phyloP scores from a whole-genome alignment of 495 filamentous ascomycete genomes.

The Poronia punctata region DNA sequence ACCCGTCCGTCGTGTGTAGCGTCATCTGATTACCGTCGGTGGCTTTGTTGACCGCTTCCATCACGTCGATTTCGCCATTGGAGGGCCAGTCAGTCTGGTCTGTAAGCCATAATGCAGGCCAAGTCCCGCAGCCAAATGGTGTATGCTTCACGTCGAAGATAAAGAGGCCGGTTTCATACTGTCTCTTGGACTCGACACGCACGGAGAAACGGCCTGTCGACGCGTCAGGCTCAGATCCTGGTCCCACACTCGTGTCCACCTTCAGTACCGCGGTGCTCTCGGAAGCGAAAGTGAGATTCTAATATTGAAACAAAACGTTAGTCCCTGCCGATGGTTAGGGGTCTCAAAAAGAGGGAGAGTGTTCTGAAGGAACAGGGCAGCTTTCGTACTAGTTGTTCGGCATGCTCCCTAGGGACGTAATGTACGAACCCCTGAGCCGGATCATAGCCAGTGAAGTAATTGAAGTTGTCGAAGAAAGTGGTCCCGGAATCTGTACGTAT shows the following conservation, averaged over 20 bases:
- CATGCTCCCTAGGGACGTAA: conserved; percentile 28
- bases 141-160: conserved; percentile 55
- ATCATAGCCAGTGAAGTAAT: conserved; percentile 29
- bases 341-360: background rate
- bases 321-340: conserved; percentile 17
- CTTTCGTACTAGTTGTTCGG: conserved; percentile 19
- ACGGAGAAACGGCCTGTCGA: conserved; percentile 49
- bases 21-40: conserved; percentile 52
- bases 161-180: conserved; percentile 50
- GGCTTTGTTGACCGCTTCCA: conserved; percentile 59
- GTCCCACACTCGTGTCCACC: conserved; percentile 38
- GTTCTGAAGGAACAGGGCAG: background rate
- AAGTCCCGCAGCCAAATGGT: conserved; percentile 50
- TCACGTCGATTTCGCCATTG: conserved; percentile 68
- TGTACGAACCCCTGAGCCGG: conserved; percentile 37
- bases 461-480: conserved; percentile 52
- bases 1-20: conserved; percentile 57
- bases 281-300: conserved; percentile 51
- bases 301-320: conserved; percentile 36
- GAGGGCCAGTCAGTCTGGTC: conserved; percentile 55
- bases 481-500: conserved; percentile 29
- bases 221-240: conserved; percentile 20
- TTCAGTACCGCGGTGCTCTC: conserved; percentile 34
- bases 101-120: conserved; percentile 54
- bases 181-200: conserved; percentile 45